Evolutionary conservation across 768 basidiomycete genomes (phyloP).

Genomic region (Tulasnella sp.): DNA sequence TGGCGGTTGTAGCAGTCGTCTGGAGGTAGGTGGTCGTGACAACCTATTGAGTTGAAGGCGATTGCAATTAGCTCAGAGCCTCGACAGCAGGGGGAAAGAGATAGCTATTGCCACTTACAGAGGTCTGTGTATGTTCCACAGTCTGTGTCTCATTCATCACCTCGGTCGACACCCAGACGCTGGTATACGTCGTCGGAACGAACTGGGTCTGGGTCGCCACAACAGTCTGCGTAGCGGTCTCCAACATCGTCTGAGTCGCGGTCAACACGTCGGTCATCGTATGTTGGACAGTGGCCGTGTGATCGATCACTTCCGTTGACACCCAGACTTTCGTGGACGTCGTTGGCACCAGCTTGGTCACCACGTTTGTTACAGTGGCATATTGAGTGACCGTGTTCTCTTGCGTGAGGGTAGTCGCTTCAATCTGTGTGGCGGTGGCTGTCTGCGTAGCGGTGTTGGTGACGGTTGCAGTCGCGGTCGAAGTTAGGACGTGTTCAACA

Average conservation of each 20-base stretch:
- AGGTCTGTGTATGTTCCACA: neutral
- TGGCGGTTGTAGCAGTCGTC: conserved; percentile 31
- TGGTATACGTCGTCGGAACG: conserved; percentile 49
- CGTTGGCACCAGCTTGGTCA: conserved; percentile 36
- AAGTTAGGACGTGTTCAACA: conserved; percentile 49
- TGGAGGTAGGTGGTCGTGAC: conserved; percentile 25
- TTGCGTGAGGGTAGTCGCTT: conserved; percentile 29
- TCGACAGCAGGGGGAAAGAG: neutral
- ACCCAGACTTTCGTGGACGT: conserved; percentile 46
- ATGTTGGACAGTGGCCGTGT: conserved; percentile 30
- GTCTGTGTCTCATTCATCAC: conserved; percentile 44
- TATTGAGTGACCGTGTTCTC: conserved; percentile 39
- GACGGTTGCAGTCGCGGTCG: conserved; percentile 39
- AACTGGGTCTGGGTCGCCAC: conserved; percentile 27
- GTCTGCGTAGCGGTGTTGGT: conserved; percentile 37
- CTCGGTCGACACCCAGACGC: conserved; percentile 44
- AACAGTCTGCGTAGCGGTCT: conserved; percentile 35
- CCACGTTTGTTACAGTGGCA: conserved; percentile 30
- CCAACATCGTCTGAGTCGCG: conserved; percentile 29
- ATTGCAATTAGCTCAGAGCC: conserved; percentile 23
- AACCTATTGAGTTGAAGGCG: too few species aligned
- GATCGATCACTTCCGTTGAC: conserved; percentile 47
- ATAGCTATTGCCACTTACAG: conserved; percentile 10
- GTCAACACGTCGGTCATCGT: conserved; percentile 22
- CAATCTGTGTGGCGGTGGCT: conserved; percentile 22